A percentile compares a stretch with the other conserved stretches of the same genome.
phyloP scores from a whole-genome alignment of 2,329 filamentous ascomycete genomes.

The Sarocladiaceae sp. region DNA sequence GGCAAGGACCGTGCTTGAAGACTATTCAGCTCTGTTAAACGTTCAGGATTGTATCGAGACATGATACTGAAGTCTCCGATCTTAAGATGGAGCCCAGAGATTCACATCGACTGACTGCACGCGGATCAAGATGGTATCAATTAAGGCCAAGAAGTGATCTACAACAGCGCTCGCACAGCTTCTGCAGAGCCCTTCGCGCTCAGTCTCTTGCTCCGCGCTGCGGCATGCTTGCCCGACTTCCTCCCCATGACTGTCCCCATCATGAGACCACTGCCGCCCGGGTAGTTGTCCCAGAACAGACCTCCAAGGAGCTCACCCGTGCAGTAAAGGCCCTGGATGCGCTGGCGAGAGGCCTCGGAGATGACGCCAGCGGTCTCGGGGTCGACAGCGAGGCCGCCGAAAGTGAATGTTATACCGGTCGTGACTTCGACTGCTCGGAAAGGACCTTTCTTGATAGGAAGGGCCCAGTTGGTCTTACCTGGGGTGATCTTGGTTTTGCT shows the following conservation, averaged over 20 bases:
- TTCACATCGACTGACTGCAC: too few species aligned
- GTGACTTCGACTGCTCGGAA: conserved; percentile 59
- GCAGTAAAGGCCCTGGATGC: conserved; percentile 52
- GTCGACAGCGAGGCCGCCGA: conserved; percentile 55
- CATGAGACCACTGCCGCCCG: conserved; percentile 56
- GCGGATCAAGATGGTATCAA: too few species aligned
- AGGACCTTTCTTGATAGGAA: conserved; percentile 48
- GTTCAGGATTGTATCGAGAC: too few species aligned
- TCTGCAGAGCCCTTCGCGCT: neutral
- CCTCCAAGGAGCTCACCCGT: conserved; percentile 62
- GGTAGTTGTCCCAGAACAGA: conserved; percentile 57
- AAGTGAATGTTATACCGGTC: conserved; percentile 63
- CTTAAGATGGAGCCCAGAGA: too few species aligned
- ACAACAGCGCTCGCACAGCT: neutral
- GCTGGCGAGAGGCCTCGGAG: conserved; percentile 31
- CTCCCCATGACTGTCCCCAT: conserved; percentile 48
- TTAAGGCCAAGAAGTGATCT: too few species aligned
- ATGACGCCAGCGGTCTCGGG: conserved; percentile 48
- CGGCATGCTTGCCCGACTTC: conserved; percentile 30
- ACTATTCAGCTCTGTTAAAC: too few species aligned
- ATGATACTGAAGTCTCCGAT: too few species aligned
- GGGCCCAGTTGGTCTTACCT: conserved; percentile 61
- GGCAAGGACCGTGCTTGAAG: too few species aligned
- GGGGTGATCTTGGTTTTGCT: conserved; percentile 33
- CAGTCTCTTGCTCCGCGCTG: conserved; percentile 2